Conservation (phyloP, 352 stramenopile genomes). For the Phytopythium litorale region DNA sequence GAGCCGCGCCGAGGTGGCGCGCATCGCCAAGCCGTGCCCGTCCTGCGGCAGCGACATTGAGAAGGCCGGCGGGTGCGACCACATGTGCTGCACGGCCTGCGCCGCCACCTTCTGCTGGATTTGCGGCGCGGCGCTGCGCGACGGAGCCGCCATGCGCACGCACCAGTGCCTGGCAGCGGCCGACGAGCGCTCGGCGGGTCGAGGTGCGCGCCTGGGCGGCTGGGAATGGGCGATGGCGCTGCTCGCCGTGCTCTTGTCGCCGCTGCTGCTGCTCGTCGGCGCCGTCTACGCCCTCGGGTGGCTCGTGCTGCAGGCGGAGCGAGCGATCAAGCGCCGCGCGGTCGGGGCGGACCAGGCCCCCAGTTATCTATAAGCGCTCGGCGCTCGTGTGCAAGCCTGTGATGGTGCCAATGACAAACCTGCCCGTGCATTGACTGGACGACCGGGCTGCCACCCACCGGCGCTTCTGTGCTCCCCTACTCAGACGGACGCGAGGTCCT, state of each 20-base stretch:
- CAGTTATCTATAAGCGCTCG: conserved; percentile 1
- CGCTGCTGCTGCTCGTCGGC: background rate
- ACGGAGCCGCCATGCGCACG: background rate
- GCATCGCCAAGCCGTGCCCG: conserved; percentile 6
- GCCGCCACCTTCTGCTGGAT: conserved; percentile 10
- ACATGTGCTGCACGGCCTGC: conserved; percentile 17
- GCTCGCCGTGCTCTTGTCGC: background rate
- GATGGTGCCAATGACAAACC: no score
- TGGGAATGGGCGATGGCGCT: background rate
- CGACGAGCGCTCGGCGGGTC: background rate
- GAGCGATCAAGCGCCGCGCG: background rate
- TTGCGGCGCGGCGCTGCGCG: conserved; percentile 7
- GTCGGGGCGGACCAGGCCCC: background rate
- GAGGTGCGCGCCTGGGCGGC: background rate
- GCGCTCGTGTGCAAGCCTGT: background rate
- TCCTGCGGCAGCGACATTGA: conserved; percentile 8
- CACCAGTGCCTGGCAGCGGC: background rate
- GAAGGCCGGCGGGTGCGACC: conserved; percentile 14
- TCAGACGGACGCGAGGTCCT: conserved; percentile 68
- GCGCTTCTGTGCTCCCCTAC: background rate
- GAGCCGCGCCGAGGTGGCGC: background rate
- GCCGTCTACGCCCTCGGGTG: background rate
- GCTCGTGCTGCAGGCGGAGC: background rate
- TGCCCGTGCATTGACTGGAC: no score
- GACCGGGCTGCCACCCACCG: no score